Conservation (phyloP, 495 filamentous ascomycete species). For the Talaromyces ruber region DNA sequence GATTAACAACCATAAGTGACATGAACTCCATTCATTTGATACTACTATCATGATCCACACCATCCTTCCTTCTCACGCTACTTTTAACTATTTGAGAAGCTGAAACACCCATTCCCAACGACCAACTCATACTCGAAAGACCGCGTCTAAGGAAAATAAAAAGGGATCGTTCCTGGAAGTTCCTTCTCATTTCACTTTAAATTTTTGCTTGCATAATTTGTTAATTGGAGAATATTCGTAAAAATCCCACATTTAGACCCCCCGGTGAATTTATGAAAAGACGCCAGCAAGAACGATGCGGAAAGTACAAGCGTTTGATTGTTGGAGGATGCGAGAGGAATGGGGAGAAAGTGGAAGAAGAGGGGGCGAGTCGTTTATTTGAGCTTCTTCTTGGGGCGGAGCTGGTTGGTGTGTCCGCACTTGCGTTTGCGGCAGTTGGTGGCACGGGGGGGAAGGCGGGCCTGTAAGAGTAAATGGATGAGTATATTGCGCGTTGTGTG, state of each 20-base stretch:
- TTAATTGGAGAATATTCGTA: too few species aligned
- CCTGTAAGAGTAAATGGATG: slow-evolving; percentile 38
- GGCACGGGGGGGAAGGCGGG: slow-evolving; percentile 93
- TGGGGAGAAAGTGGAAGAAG: not conserved
- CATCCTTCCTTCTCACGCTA: not conserved
- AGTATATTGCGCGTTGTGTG: not conserved
- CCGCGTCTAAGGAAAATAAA: not conserved
- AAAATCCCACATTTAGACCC: not conserved
- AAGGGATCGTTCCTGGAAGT: not conserved
- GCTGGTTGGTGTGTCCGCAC: slow-evolving; percentile 99
- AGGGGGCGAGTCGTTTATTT: slow-evolving; percentile 57
- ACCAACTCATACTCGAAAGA: not conserved
- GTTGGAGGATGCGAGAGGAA: not conserved
- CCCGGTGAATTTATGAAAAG: slow-evolving; percentile 1
- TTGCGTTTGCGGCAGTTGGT: slow-evolving; percentile 99
- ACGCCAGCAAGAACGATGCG: slow-evolving; percentile 4
- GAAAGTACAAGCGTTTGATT: slow-evolving; percentile 3
- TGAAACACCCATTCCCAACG: not conserved
- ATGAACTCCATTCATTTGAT: not conserved
- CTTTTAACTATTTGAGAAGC: not conserved
- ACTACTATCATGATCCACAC: slow-evolving; percentile 2
- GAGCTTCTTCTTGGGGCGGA: slow-evolving; percentile 99
- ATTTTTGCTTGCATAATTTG: not conserved
- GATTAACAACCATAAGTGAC: too few species aligned
- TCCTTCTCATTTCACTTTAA: not conserved